Evolutionary conservation across 805 yeast species (phyloP).

Genomic region (Lachancea quebecensis): DNA sequence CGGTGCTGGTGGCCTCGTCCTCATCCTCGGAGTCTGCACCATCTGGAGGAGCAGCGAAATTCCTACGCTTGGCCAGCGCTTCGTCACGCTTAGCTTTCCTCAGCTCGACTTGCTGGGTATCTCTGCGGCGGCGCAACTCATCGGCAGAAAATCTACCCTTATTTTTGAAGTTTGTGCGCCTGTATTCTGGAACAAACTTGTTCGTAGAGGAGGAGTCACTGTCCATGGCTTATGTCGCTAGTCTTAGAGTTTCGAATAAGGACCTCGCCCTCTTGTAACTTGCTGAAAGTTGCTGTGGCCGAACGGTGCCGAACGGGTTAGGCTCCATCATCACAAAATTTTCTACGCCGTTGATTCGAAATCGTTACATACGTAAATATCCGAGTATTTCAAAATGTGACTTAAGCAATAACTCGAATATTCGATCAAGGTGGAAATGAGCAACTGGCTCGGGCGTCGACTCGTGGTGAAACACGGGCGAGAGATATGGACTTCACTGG

Average conservation of each 20-base stretch:
- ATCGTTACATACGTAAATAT: background rate
- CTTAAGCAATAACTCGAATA: too few species aligned
- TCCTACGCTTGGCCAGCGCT: constrained; percentile 87
- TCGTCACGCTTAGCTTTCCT: constrained; percentile 97
- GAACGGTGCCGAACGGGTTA: background rate
- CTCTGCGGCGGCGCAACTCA: constrained; percentile 96
- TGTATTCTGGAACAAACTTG: constrained; percentile 93
- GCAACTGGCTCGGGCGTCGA: too few species aligned
- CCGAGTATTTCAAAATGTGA: too few species aligned
- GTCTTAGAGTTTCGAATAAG: background rate
- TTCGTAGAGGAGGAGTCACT: constrained; percentile 45
- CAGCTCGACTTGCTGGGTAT: constrained; percentile 92
- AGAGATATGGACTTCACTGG: too few species aligned
- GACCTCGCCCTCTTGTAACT: background rate
- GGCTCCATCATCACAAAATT: constrained; percentile 4
- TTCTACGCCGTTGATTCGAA: background rate
- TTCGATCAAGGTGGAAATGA: too few species aligned
- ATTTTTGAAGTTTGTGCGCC: constrained; percentile 93
- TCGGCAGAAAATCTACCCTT: constrained; percentile 90
- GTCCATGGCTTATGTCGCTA: constrained; percentile 44
- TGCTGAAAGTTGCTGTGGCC: background rate
- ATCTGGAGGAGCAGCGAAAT: constrained; percentile 43
- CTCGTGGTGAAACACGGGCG: too few species aligned
- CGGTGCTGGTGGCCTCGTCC: constrained; percentile 33
- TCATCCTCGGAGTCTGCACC: constrained; percentile 51